Conservation (phyloP, 192 early-diverging fungal genomes). For the Podila verticillata region DNA sequence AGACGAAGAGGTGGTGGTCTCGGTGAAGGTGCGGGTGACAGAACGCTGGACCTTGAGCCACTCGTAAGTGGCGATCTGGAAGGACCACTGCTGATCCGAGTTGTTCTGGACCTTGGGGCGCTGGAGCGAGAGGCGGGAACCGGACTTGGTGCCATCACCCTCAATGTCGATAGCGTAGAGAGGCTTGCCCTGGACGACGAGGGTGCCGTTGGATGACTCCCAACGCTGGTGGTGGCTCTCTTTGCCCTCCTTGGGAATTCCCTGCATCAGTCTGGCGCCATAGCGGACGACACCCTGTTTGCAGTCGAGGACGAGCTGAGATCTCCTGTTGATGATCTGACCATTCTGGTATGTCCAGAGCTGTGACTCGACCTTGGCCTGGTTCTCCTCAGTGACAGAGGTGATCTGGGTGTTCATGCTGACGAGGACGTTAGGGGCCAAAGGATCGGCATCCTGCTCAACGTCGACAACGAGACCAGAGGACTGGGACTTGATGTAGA, state of each 20-base stretch:
- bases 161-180: slow-evolving; percentile 44
- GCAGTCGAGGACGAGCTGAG: slow-evolving; percentile 42
- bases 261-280: slow-evolving; percentile 45
- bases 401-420: slow-evolving; percentile 24
- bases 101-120: slow-evolving; percentile 50
- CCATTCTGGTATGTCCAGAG: slow-evolving; percentile 48
- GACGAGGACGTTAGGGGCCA: slow-evolving; percentile 39
- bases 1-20: slow-evolving; percentile 1
- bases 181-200: slow-evolving; percentile 44
- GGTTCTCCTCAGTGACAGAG: slow-evolving; percentile 6
- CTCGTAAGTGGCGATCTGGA: slow-evolving; percentile 26
- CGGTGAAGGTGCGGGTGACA: slow-evolving; percentile 16
- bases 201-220: slow-evolving; percentile 31
- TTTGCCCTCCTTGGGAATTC: slow-evolving; percentile 35
- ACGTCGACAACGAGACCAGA: slow-evolving; percentile 42
- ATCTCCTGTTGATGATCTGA: slow-evolving; percentile 48
- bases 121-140: slow-evolving; percentile 46
- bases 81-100: slow-evolving; percentile 44
- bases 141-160: slow-evolving; percentile 36
- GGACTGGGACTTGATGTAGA: slow-evolving; percentile 42
- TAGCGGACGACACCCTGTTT: slow-evolving; percentile 43
- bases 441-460: slow-evolving; percentile 22
- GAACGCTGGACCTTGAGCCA: slow-evolving; percentile 22
- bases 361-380: slow-evolving; percentile 34
- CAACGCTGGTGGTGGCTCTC: slow-evolving; percentile 48